Evolutionary conservation across 768 basidiomycete species (phyloP).

Genomic region (Mycena filopes): DNA sequence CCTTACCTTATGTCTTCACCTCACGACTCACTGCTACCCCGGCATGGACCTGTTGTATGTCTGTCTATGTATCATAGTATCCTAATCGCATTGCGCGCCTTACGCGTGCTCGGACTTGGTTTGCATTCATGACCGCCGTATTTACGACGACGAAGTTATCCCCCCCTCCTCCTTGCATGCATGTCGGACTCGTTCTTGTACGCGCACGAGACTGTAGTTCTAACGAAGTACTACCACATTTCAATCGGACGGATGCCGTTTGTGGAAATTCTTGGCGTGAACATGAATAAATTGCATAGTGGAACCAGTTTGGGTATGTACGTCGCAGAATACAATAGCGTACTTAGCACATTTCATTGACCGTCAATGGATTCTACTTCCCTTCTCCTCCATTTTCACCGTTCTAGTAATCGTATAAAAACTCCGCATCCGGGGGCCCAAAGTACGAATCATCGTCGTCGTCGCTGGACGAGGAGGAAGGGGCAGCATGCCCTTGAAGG

Average conservation of each 20-base stretch:
- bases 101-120: slow-evolving; percentile 13
- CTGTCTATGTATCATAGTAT: background rate
- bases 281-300: too few species aligned
- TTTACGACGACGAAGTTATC: too few species aligned
- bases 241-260: background rate
- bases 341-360: too few species aligned
- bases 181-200: background rate
- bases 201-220: background rate
- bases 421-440: slow-evolving; percentile 23
- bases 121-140: background rate
- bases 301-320: too few species aligned
- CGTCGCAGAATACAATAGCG: too few species aligned
- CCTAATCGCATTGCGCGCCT: slow-evolving; percentile 18
- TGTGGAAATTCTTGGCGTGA: too few species aligned
- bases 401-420: slow-evolving; percentile 31
- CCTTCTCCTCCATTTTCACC: slow-evolving; percentile 36
- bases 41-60: slow-evolving; percentile 17
- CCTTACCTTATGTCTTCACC: too few species aligned
- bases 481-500: slow-evolving; percentile 18
- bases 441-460: background rate
- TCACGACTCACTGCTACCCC: background rate
- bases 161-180: too few species aligned
- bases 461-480: slow-evolving; percentile 4
- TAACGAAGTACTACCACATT: background rate
- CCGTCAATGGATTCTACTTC: background rate